Base-by-base conservation (phyloP, 768 basidiomycete species). In the Phaffia australis region DNA sequence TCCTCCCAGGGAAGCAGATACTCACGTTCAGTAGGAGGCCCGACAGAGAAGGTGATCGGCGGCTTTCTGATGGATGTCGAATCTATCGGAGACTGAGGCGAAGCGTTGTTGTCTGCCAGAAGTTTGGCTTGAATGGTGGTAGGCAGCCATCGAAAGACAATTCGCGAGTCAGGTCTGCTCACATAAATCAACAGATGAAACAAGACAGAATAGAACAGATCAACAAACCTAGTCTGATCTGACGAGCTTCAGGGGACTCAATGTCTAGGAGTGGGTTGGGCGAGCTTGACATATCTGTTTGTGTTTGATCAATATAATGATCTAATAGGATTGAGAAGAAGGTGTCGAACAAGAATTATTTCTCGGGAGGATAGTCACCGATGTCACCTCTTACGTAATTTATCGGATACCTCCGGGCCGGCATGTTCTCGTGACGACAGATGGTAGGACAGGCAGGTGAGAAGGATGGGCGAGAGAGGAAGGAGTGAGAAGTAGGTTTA, bases 191-290 rank as follows among this genome's bases (percentile, higher is more conserved):
- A 57, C 19, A 9, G 7, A 29, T n/a, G 32, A 4, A 8, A 29
- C 9, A 57, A 32, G 56, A 21, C 19, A 57, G 7, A n/a, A 32
- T 6, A 11, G 9, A 32, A 49, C 30, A 16, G 60, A 47, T 29
- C 16, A 29, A 60, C 65, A 30, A 19, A 63, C 66, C 42, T 14
- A 67, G 60, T 18, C 66, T 60, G 1, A 56, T 54, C 54, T 67
- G 66, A 18, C 66, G 60, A 23, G 47, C 51, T 32, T 67, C 59
- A 4, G 60, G 42, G 11, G 66, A 56, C 55, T 67, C 66, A 21
- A 67, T 61, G 49, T 67, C 66, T 60, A 67, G 66, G 32, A 27
- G 18, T 27, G 60, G 47, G 60, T 52, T 67, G 25, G 35, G 35
- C 3, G 16, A 27, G 60, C 15, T 21, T 29, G 23, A 6, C 35